Evolutionary conservation across 2,329 filamentous ascomycete genomes (phyloP).

Genomic region (Fusarium brachygibbosum): DNA sequence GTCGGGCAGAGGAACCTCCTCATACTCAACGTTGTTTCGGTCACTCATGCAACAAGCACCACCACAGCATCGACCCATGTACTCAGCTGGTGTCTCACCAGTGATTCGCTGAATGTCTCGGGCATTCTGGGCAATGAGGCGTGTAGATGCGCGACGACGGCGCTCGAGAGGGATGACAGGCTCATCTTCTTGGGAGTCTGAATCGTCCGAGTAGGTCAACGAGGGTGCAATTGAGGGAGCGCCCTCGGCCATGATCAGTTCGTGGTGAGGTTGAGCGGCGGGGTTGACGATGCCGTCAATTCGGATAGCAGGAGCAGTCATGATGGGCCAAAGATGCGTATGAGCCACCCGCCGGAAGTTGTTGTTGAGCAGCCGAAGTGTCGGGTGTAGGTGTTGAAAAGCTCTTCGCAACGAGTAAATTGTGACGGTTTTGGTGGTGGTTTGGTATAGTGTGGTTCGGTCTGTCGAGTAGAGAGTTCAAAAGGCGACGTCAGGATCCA

Average conservation of each 20-base stretch:
- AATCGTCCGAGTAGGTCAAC: conserved; percentile 73
- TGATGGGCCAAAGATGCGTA: conserved; percentile 40
- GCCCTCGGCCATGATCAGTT: conserved; percentile 62
- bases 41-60: conserved; percentile 72
- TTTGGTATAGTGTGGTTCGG: conserved; percentile 6
- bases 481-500: conserved; percentile 42
- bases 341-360: conserved; percentile 24
- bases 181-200: conserved; percentile 69
- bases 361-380: conserved; percentile 18
- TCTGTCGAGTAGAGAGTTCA: conserved; percentile 2
- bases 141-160: conserved; percentile 76
- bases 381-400: conserved; percentile 33
- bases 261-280: conserved; percentile 57
- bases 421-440: conserved; percentile 24
- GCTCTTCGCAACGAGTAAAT: conserved; percentile 37
- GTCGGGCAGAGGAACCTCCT: conserved; percentile 73
- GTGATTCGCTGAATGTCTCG: conserved; percentile 74
- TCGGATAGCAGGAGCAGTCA: conserved; percentile 50
- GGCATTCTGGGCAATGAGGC: conserved; percentile 73
- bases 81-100: conserved; percentile 72
- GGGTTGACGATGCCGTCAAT: conserved; percentile 55
- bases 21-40: conserved; percentile 64
- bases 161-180: conserved; percentile 59
- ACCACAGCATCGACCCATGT: conserved; percentile 74
- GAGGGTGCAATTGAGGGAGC: conserved; percentile 70